phyloP scores from a whole-genome alignment of 371 early-diverging fungal genomes.

The Apophysomyces trapeziformis region DNA sequence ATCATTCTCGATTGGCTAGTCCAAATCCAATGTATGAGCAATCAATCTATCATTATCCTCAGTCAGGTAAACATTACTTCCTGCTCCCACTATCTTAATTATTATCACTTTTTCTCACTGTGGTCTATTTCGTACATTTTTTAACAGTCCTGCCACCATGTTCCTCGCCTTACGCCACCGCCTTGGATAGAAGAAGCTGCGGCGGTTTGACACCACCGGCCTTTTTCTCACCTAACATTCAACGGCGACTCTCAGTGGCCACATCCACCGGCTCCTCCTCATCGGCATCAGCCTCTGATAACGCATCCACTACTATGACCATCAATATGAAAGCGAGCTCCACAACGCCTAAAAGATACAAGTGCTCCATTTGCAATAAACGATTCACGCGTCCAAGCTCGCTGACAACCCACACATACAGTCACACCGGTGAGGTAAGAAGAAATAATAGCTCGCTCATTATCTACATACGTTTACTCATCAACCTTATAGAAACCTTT shows the following conservation, averaged over 20 bases:
- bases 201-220: slow-evolving; percentile 25
- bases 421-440: slow-evolving; percentile 64
- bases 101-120: not conserved
- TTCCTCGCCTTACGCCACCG: not conserved
- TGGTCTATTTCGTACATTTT: not conserved
- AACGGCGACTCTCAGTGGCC: slow-evolving; percentile 20
- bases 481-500: slow-evolving; percentile 37
- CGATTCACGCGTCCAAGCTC: slow-evolving; percentile 66
- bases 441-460: not conserved
- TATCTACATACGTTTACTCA: not conserved
- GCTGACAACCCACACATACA: slow-evolving; percentile 64
- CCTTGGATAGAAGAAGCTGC: slow-evolving; percentile 2
- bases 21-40: slow-evolving; percentile 14
- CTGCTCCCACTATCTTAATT: not conserved
- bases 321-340: slow-evolving; percentile 19
- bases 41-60: not conserved
- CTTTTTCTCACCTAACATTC: slow-evolving; percentile 14
- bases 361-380: slow-evolving; percentile 58
- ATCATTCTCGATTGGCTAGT: slow-evolving; percentile 19
- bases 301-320: slow-evolving; percentile 1
- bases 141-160: not conserved
- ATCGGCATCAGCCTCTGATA: slow-evolving; percentile 13
- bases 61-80: not conserved
- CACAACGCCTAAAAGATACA: slow-evolving; percentile 33
- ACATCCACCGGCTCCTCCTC: slow-evolving; percentile 23